These are phyloP conservation scores for Anaeramoeba ignava DNA, from an alignment of 78 protist genomes.

Conservation along the genomic window DNA sequence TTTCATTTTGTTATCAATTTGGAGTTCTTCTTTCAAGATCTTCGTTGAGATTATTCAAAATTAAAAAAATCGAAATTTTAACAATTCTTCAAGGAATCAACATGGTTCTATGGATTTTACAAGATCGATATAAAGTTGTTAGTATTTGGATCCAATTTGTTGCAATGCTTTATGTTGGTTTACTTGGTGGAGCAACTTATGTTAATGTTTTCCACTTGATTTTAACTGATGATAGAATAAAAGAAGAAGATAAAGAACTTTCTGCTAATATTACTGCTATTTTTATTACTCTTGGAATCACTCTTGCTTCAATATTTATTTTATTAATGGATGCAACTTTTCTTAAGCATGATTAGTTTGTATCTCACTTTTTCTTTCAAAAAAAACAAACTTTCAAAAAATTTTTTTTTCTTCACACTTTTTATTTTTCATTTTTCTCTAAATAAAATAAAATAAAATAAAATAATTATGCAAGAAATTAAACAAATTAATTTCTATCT, in stretches of 20 bases:
- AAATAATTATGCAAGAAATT: too few species aligned
- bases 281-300: constrained; percentile 46
- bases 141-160: constrained; percentile 27
- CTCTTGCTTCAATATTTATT: constrained; percentile 16
- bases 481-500: too few species aligned
- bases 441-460: too few species aligned
- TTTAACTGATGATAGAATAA: constrained; percentile 25
- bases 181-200: constrained; percentile 65
- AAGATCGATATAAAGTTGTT: constrained; percentile 25
- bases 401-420: not conserved
- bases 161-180: constrained; percentile 54
- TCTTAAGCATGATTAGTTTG: not conserved
- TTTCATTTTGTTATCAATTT: constrained; percentile 32
- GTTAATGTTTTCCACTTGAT: constrained; percentile 47
- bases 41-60: constrained; percentile 36
- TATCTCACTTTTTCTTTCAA: not conserved
- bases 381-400: not conserved
- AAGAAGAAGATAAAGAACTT: constrained; percentile 35
- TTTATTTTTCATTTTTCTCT: not conserved
- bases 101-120: constrained; percentile 46
- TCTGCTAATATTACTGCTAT: constrained; percentile 43
- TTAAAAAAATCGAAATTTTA: constrained; percentile 39
- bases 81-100: constrained; percentile 54
- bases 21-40: constrained; percentile 59
- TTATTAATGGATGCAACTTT: constrained; percentile 43